Evolutionary conservation across 2,329 filamentous ascomycete species (phyloP).

Genomic region (Aspergillus fijiensis): DNA sequence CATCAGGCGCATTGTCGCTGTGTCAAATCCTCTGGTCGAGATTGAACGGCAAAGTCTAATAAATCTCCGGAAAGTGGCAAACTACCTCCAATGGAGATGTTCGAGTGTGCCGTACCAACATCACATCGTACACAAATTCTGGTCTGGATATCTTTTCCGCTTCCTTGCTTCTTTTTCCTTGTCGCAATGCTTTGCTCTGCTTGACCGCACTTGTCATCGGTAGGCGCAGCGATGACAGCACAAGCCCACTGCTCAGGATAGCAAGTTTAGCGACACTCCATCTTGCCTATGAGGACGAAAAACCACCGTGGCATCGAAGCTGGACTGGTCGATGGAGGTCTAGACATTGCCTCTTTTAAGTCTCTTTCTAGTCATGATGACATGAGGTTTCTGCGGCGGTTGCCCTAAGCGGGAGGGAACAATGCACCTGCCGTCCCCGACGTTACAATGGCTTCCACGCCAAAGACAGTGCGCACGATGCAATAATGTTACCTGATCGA

Average conservation of each 20-base stretch:
- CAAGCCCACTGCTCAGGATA: not conserved
- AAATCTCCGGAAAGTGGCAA: not conserved
- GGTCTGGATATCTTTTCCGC: not conserved
- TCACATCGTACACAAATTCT: not conserved
- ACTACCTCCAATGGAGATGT: not conserved
- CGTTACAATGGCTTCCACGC: not conserved
- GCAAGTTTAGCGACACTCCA: not conserved
- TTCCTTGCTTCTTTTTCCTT: not conserved
- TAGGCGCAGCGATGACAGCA: not conserved
- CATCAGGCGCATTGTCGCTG: not conserved
- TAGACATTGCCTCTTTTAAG: not conserved
- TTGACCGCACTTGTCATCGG: not conserved
- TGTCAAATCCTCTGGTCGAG: not conserved
- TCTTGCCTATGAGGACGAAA: not conserved
- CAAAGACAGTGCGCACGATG: not conserved
- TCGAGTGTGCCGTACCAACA: not conserved
- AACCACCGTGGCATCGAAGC: not conserved
- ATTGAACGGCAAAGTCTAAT: not conserved
- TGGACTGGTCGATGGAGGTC: not conserved
- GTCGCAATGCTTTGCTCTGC: not conserved
- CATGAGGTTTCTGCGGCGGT: not conserved
- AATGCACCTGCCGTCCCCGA: not conserved
- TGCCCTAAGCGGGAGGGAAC: not conserved
- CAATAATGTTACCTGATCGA: not conserved
- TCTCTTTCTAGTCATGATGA: not conserved